phyloP scores from a whole-genome alignment of 2,329 filamentous ascomycete genomes.

The Epichloe uncinata region DNA sequence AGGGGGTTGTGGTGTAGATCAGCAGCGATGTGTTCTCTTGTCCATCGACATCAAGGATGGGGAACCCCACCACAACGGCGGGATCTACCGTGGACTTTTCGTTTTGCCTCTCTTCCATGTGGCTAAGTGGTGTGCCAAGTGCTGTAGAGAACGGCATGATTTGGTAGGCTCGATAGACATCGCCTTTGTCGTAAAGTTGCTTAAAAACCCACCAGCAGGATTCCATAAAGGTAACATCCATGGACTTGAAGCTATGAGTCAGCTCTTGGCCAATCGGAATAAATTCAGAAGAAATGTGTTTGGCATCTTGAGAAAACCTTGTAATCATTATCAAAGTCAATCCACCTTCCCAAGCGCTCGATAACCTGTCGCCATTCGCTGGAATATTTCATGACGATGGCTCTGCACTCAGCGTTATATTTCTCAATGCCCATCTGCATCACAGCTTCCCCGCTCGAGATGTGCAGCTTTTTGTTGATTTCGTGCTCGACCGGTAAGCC shows the following conservation, averaged over 20 bases:
- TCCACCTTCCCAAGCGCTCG: conserved; percentile 59
- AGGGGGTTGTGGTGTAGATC: conserved; percentile 55
- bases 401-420: conserved; percentile 74
- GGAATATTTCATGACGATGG: conserved; percentile 77
- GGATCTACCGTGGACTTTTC: conserved; percentile 66
- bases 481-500: conserved; percentile 51
- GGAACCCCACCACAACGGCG: conserved; percentile 58
- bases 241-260: conserved; percentile 35
- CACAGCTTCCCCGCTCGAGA: conserved; percentile 69
- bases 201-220: conserved; percentile 71
- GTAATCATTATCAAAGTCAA: conserved; percentile 70
- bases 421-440: conserved; percentile 66
- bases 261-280: background rate
- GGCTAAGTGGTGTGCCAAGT: conserved; percentile 59
- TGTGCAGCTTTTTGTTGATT: conserved; percentile 80
- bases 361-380: conserved; percentile 70
- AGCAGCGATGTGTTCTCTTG: conserved; percentile 45
- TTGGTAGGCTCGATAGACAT: conserved; percentile 58
- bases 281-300: background rate
- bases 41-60: conserved; percentile 48
- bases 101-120: conserved; percentile 64
- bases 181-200: conserved; percentile 56
- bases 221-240: conserved; percentile 67
- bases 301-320: conserved; percentile 31
- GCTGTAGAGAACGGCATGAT: conserved; percentile 69